Evolutionary conservation across 495 filamentous ascomycete species (phyloP), one percentile per base, ranked within the genome.

Genomic region (Tetracladium marchalianum): DNA sequence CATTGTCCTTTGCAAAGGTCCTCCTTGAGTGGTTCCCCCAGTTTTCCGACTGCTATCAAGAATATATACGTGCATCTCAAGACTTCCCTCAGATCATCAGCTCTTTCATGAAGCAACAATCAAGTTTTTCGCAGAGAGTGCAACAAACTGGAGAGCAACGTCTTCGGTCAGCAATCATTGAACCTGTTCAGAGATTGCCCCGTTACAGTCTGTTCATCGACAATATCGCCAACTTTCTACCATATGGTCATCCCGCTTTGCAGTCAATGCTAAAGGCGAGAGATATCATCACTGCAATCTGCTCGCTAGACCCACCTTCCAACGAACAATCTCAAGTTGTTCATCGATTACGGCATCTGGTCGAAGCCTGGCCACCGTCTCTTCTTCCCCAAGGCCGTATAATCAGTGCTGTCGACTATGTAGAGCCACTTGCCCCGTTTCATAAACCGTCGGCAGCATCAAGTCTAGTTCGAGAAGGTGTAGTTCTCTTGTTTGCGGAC

Each of bases 171-270:
- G 71, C 90, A 42, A 71, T 97, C 36, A 97, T 97, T 64, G 92
- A 99, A 64, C 92, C 92, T 0, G 89, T 99, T 8, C 92, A 99
- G 62, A 75, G 92, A 18, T 73, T 99, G 42, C 92, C 92, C 34
- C 84, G 92, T 5, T 99, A 99, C 62, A 95, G 84, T 58, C 69
- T 99, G 7, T 80, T 96, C 53, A 95, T 99, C 51, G 93, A 97
- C 65, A 90, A 90, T 51, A 96, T 99, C 63, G 74, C 87, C 42
- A 78, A 80, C 50, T 82, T 80, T 51, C 72, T 99, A 9, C 89
- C 90, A 6, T 72, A 85, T 34, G 78, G 84, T 9, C 88, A 97
- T 56, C 83, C 85, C 13, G 89, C 88, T 0, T 69, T 95, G 39
- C 77, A 82, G 49, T 71, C 69, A 7, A 78, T 99, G 57, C 72